A percentile compares a stretch with the other conserved stretches of the same genome.
phyloP scores from a whole-genome alignment of 495 filamentous ascomycete genomes.

The Oidiodendron maius region DNA sequence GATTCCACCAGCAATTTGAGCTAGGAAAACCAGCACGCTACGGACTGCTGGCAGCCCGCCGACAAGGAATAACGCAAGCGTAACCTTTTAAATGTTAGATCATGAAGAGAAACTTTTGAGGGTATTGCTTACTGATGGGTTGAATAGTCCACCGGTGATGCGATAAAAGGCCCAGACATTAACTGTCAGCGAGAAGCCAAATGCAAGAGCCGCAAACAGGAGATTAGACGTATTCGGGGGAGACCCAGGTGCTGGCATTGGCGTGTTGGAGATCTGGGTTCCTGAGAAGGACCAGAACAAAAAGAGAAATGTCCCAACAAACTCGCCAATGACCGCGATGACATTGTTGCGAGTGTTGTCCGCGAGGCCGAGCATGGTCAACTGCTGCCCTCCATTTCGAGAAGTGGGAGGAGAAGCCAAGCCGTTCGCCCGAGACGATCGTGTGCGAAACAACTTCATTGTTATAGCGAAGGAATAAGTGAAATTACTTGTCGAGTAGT shows the following conservation, averaged over 20 bases:
- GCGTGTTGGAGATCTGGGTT: conserved; percentile 29
- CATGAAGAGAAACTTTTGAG: too few species aligned
- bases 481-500: too few species aligned
- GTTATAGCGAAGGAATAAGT: neutral
- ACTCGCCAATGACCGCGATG: conserved; percentile 1
- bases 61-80: conserved; percentile 50
- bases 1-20: conserved; percentile 55
- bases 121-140: conserved; percentile 61
- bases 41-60: conserved; percentile 47
- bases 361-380: neutral
- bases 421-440: neutral
- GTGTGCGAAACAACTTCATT: neutral
- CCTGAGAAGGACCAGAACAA: conserved; percentile 26
- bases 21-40: conserved; percentile 41
- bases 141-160: conserved; percentile 58
- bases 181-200: conserved; percentile 59
- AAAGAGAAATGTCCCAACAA: conserved; percentile 7
- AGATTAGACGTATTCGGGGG: conserved; percentile 28
- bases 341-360: neutral
- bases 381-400: neutral
- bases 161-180: conserved; percentile 64
- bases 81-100: conserved; percentile 32
- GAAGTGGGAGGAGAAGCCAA: neutral
- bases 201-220: conserved; percentile 48
- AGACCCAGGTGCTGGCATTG: conserved; percentile 30